Conservation (phyloP, 2,329 filamentous ascomycete species). For the Leptographium galeiforme region DNA sequence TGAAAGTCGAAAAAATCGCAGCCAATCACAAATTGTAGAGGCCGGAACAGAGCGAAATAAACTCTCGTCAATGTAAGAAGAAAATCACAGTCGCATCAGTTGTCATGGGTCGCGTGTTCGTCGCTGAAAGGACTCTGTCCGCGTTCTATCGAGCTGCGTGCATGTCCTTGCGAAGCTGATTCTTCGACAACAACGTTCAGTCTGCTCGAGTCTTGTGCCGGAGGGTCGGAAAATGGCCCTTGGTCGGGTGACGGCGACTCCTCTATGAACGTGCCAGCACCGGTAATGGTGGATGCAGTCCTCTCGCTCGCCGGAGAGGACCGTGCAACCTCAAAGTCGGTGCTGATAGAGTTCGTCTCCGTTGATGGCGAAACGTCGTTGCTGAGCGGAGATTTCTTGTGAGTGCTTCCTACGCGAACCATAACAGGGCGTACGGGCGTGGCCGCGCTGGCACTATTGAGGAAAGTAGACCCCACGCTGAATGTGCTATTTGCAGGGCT, state of each 20-base stretch:
- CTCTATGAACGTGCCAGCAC: slow-evolving; percentile 30
- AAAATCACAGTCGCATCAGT: slow-evolving; percentile 8
- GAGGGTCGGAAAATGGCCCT: slow-evolving; percentile 47
- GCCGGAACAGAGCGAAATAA: not conserved
- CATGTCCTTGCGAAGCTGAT: slow-evolving; percentile 26
- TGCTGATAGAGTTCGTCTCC: not conserved
- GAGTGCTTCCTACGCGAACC: slow-evolving; percentile 40
- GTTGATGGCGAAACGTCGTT: not conserved
- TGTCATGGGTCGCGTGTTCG: slow-evolving; percentile 42
- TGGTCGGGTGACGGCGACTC: slow-evolving; percentile 37
- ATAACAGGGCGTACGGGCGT: slow-evolving; percentile 45
- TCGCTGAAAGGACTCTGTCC: slow-evolving; percentile 42
- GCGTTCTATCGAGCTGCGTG: slow-evolving; percentile 18
- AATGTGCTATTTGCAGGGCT: slow-evolving; percentile 44
- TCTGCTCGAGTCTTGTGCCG: slow-evolving; percentile 28
- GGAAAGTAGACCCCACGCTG: slow-evolving; percentile 54
- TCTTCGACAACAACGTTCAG: slow-evolving; percentile 45
- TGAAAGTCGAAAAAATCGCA: not conserved
- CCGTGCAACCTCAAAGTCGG: not conserved
- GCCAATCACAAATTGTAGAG: not conserved
- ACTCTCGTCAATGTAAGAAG: not conserved
- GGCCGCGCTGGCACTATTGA: slow-evolving; percentile 49
- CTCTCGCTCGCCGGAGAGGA: slow-evolving; percentile 10
- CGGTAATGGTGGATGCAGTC: not conserved
- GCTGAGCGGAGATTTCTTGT: slow-evolving; percentile 27